Conservation (phyloP, 495 filamentous ascomycete species). For the Penicillium bialowiezense region DNA sequence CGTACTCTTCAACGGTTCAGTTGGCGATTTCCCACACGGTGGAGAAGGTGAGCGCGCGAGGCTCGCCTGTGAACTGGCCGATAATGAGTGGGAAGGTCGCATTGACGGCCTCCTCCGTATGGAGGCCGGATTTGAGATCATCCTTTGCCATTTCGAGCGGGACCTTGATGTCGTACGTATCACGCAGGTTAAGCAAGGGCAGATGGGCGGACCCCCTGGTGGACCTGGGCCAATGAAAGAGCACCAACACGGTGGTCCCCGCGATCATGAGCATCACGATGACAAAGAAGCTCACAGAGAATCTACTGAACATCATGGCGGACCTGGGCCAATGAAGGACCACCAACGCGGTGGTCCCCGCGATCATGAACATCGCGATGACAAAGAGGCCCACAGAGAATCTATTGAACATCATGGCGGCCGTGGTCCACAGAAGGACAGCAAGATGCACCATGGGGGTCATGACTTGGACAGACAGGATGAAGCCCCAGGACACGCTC, state of each 20-base stretch:
- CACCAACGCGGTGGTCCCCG: background rate
- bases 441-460: background rate
- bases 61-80: slow-evolving; percentile 47
- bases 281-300: too few species aligned
- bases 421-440: background rate
- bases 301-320: background rate
- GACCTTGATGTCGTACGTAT: slow-evolving; percentile 31
- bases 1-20: slow-evolving; percentile 38
- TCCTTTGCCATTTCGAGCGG: slow-evolving; percentile 60
- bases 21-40: slow-evolving; percentile 6
- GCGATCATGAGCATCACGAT: background rate
- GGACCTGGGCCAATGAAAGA: slow-evolving; percentile 3
- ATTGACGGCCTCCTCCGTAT: slow-evolving; percentile 63
- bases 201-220: background rate
- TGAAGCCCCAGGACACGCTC: slow-evolving; percentile 11
- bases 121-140: slow-evolving; percentile 69
- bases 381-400: too few species aligned
- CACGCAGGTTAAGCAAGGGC: slow-evolving; percentile 20
- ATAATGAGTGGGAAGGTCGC: slow-evolving; percentile 42
- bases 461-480: background rate
- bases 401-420: background rate
- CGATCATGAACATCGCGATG: background rate
- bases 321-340: background rate
- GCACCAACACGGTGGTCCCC: background rate
- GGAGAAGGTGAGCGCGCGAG: slow-evolving; percentile 48